These are phyloP conservation scores for Aspergillus sclerotioniger DNA, from an alignment of 495 filamentous ascomycete genomes.

Conservation along the genomic window DNA sequence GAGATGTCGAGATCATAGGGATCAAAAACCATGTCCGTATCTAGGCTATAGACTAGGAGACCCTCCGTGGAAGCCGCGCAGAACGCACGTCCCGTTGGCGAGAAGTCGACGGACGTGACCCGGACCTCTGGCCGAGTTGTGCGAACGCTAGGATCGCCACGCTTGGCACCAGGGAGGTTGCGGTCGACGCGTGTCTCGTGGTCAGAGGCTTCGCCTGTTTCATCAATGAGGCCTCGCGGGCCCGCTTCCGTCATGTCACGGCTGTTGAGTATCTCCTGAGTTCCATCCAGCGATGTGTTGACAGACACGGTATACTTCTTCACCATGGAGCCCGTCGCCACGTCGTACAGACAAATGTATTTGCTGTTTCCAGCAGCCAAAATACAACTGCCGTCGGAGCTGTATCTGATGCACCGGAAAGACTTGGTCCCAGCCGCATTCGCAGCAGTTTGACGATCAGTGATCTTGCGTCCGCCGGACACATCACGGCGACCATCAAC, in stretches of 20 bases:
- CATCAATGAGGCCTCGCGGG: slow-evolving; percentile 76
- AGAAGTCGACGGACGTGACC: slow-evolving; percentile 83
- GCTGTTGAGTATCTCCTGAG: slow-evolving; percentile 94
- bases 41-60: slow-evolving; percentile 85
- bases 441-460: slow-evolving; percentile 85
- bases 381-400: slow-evolving; percentile 84
- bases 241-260: slow-evolving; percentile 87
- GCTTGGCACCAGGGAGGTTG: slow-evolving; percentile 82
- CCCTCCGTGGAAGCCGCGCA: slow-evolving; percentile 95
- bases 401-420: slow-evolving; percentile 86
- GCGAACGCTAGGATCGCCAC: slow-evolving; percentile 77
- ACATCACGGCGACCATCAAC: slow-evolving; percentile 89
- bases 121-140: slow-evolving; percentile 77
- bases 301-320: slow-evolving; percentile 93
- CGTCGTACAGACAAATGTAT: slow-evolving; percentile 94
- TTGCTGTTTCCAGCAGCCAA: slow-evolving; percentile 93
- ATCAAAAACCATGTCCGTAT: slow-evolving; percentile 76
- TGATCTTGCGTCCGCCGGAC: slow-evolving; percentile 83
- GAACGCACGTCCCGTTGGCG: slow-evolving; percentile 83
- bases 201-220: slow-evolving; percentile 84
- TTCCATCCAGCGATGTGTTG: slow-evolving; percentile 90
- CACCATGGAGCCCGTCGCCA: slow-evolving; percentile 80
- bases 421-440: slow-evolving; percentile 85
- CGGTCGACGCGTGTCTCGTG: slow-evolving; percentile 79
- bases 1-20: slow-evolving; percentile 93